Percentiles rank a stretch among this genome's conserved stretches.
Evolutionary conservation across 495 filamentous ascomycete species (phyloP).

Genomic region (Hapsidospora chrysogenum): DNA sequence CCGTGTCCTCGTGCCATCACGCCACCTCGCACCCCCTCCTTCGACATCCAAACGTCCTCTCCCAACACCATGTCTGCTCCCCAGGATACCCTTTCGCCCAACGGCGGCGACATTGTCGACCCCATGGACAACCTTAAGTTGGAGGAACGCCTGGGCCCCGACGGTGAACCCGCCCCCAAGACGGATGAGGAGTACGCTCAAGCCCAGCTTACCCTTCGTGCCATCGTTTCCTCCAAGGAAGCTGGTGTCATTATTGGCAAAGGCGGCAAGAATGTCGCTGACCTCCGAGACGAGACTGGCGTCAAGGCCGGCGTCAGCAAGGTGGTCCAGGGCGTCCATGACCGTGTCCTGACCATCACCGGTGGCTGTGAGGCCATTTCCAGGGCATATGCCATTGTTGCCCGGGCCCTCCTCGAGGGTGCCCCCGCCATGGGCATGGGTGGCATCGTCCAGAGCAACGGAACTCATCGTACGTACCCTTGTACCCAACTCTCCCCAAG

Average conservation of each 20-base stretch:
- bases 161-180: constrained; percentile 55
- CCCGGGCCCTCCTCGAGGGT: constrained; percentile 78
- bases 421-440: constrained; percentile 93
- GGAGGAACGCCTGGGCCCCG: constrained; percentile 37
- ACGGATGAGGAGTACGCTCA: constrained; percentile 94
- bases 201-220: constrained; percentile 78
- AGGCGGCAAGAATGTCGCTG: constrained; percentile 93
- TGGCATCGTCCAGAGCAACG: constrained; percentile 63
- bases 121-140: constrained; percentile 29
- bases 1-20: too few relatives aligned
- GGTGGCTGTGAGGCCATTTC: constrained; percentile 73
- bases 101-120: constrained; percentile 31
- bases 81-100: constrained; percentile 9
- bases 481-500: too few relatives aligned
- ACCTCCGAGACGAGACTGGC: constrained; percentile 90
- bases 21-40: too few relatives aligned
- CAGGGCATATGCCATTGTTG: constrained; percentile 83
- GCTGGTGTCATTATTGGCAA: constrained; percentile 98
- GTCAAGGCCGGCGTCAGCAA: constrained; percentile 97
- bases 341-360: constrained; percentile 89
- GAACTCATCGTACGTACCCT: constrained; percentile 73
- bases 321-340: constrained; percentile 91
- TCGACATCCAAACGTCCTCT: too few relatives aligned
- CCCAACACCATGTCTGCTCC: constrained; percentile 1
- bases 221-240: constrained; percentile 96